A percentile compares a stretch with the other conserved stretches of the same genome.
Conservation (phyloP, 495 filamentous ascomycete species). For the Tuber brumale region DNA sequence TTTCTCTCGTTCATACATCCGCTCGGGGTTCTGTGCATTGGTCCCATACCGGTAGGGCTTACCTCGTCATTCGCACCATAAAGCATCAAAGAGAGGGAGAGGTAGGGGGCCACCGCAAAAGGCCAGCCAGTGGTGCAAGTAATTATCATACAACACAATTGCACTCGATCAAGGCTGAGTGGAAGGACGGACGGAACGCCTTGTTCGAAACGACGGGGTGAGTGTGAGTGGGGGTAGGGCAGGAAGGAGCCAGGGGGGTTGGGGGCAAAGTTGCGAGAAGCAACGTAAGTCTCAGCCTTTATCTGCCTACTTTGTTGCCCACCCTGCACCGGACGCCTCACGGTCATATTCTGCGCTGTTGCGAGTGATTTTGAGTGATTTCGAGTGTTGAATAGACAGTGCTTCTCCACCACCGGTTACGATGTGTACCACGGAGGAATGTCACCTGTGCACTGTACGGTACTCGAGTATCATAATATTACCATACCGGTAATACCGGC, state of each 20-base stretch:
- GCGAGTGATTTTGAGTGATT: background rate
- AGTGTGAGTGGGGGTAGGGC: background rate
- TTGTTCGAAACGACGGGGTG: background rate
- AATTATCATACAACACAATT: background rate
- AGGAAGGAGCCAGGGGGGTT: background rate
- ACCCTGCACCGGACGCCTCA: background rate
- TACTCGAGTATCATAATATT: background rate
- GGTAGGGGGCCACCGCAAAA: background rate
- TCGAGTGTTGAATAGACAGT: background rate
- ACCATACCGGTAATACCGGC: too few species aligned
- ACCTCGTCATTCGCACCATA: background rate
- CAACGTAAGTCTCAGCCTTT: background rate
- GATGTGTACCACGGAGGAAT: background rate
- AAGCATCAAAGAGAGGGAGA: background rate
- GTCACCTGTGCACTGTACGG: background rate
- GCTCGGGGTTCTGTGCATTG: background rate
- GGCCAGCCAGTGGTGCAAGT: background rate
- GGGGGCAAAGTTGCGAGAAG: background rate
- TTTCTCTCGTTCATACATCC: background rate
- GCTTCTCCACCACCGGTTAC: background rate
- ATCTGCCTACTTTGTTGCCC: background rate
- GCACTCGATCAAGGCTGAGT: background rate
- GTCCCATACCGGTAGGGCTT: background rate
- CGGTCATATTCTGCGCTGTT: background rate
- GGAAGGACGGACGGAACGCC: background rate